Percentiles rank a stretch among this genome's conserved stretches.
phyloP scores from a whole-genome alignment of 169 alveolate species.

The Plasmodium sp. region DNA sequence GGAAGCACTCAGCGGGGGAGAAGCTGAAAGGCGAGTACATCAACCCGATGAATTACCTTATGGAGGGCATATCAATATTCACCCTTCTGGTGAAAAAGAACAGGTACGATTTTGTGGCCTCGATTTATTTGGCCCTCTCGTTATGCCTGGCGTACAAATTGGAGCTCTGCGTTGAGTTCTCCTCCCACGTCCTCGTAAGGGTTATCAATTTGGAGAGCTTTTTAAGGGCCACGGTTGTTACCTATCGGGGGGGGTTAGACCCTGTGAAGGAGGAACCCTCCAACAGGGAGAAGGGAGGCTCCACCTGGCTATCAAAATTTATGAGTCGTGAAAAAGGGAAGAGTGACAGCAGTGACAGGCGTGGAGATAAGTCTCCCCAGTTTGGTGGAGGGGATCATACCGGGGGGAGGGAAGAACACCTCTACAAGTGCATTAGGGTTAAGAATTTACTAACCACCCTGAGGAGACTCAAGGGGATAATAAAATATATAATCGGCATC shows the following conservation, averaged over 20 bases:
- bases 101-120: constrained; percentile 72
- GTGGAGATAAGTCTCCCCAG: not conserved
- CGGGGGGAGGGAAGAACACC: not conserved
- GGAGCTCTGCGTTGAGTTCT: constrained; percentile 41
- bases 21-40: constrained; percentile 19
- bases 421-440: not conserved
- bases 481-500: constrained; percentile 58
- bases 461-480: constrained; percentile 16
- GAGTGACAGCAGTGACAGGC: not conserved
- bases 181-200: constrained; percentile 27
- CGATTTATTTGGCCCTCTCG: constrained; percentile 54
- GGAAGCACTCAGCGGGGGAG: not conserved
- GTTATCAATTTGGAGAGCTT: constrained; percentile 40
- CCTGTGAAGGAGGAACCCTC: not conserved
- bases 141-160: constrained; percentile 50
- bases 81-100: constrained; percentile 30
- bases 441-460: constrained; percentile 5
- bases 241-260: not conserved
- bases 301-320: not conserved
- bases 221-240: not conserved
- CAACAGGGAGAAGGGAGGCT: not conserved
- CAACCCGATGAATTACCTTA: constrained; percentile 60
- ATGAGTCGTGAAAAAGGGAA: not conserved
- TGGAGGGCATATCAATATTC: constrained; percentile 52
- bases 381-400: not conserved